phyloP scores from a whole-genome alignment of 78 protist species.

The Dictyostelium capitatum region DNA sequence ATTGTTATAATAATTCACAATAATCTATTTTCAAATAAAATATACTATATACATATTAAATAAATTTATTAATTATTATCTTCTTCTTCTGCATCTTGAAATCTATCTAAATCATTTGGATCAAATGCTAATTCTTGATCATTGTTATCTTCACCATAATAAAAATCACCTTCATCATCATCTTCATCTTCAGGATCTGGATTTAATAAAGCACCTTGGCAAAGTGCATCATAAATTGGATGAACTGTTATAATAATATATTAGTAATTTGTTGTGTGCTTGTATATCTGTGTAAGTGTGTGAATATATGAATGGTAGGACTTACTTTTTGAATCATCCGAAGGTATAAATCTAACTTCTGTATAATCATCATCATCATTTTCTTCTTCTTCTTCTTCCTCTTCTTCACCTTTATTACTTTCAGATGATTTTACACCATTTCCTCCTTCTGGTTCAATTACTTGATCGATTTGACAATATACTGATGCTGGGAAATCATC shows the following conservation, averaged over 20 bases:
- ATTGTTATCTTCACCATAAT: conserved; percentile 4
- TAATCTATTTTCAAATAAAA: too few species aligned
- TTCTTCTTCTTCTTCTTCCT: neutral
- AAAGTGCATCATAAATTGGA: conserved; percentile 18
- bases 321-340: neutral
- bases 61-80: neutral
- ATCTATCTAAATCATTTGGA: neutral
- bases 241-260: neutral
- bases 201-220: conserved; percentile 29
- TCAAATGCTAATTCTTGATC: conserved; percentile 10
- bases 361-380: neutral
- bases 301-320: neutral
- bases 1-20: too few species aligned
- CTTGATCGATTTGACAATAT: conserved; percentile 25
- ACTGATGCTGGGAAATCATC: neutral
- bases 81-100: conserved; percentile 3
- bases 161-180: conserved; percentile 45
- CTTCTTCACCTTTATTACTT: neutral
- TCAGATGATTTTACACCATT: neutral
- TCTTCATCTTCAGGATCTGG: conserved; percentile 43
- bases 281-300: too few species aligned
- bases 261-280: neutral
- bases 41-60: too few species aligned
- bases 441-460: neutral
- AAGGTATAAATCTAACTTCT: conserved; percentile 35